Evolutionary conservation across 345 rosid genomes (phyloP), one percentile per base, ranked within the genome.

Genomic region (Ailanthus altissimus): DNA sequence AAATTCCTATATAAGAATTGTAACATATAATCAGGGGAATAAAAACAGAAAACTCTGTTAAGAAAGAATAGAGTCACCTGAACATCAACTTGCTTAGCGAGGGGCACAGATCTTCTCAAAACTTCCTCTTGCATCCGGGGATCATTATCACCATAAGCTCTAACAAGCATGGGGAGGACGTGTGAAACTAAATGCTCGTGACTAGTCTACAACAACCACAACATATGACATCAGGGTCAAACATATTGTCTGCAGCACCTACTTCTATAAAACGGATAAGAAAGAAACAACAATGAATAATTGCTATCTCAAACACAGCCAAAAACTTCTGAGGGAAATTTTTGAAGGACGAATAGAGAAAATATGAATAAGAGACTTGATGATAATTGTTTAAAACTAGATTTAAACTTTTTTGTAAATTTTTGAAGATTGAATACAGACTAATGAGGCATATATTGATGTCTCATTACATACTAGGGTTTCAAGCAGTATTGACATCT

Each of bases 81-180:
- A 60, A 77, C 75, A 85, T 96, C 99, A 54, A 96, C 92, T 73
- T 96, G 97, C 86, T 84, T 92, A 61, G 93, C 91, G 79, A 96
- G 86, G 67, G 84, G 68, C 43, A 82, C 80, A 18, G 99, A 88
- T 84, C 86, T 93, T 84, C 84, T 93, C 83, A 96, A 79, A 81
- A 89, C 94, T 83, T 90, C 97, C 87, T 93, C 99, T 86, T 93
- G 99, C 70, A 91, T 89, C 70, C 97, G 98, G 83, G 93, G 93
- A 89, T 96, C 99, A 58, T 83, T 91, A 73, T 96, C 99, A 74
- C 90, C 97, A 87, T 91, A 96, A 75, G 97, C 95, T 79, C 97
- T 97, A 81, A 93, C 90, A 80, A 96, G 84, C 85, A 94, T 83
- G 38, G 98, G 99, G 77, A 96, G 85, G 67, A 93, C 84, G 73